Percentiles rank a stretch among this genome's conserved stretches.
Conservation (phyloP, 495 filamentous ascomycete genomes). For the Choiromyces venosus region DNA sequence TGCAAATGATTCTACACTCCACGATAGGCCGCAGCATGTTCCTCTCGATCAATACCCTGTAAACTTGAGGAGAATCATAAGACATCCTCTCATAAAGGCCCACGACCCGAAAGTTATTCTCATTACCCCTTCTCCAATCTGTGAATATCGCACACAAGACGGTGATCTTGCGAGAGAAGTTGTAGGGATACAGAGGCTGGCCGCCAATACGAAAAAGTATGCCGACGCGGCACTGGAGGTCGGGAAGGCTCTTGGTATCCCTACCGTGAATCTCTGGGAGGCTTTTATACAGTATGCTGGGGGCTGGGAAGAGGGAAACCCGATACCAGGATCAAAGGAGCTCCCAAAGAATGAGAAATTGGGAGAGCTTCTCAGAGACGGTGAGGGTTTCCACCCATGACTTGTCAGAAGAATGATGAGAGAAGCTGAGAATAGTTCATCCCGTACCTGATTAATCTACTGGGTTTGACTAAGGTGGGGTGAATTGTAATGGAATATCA, state of each 20-base stretch:
- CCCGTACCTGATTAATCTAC: not conserved
- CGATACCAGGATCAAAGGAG: constrained; percentile 53
- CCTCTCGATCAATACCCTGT: constrained; percentile 63
- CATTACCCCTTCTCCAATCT: constrained; percentile 71
- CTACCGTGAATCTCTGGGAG: constrained; percentile 69
- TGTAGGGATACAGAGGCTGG: constrained; percentile 53
- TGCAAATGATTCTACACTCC: constrained; percentile 76
- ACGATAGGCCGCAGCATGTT: constrained; percentile 61
- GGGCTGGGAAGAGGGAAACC: constrained; percentile 57
- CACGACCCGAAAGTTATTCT: constrained; percentile 70
- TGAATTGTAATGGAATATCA: not conserved
- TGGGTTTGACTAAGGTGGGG: not conserved
- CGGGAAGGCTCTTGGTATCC: constrained; percentile 56
- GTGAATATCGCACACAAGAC: constrained; percentile 61
- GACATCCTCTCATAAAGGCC: constrained; percentile 59
- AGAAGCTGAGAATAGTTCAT: constrained; percentile 1
- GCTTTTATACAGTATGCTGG: constrained; percentile 65
- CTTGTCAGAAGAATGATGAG: not conserved
- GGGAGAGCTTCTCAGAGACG: constrained; percentile 54
- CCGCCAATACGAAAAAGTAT: constrained; percentile 61
- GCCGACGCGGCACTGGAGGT: constrained; percentile 64
- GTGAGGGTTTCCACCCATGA: constrained; percentile 44
- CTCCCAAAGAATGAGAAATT: constrained; percentile 50
- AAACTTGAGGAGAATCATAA: constrained; percentile 64
- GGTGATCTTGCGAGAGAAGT: constrained; percentile 52